A percentile compares a stretch with the other conserved stretches of the same genome.
Conservation (phyloP, 805 yeast genomes). For the Suhomyces tanzawaensis region DNA sequence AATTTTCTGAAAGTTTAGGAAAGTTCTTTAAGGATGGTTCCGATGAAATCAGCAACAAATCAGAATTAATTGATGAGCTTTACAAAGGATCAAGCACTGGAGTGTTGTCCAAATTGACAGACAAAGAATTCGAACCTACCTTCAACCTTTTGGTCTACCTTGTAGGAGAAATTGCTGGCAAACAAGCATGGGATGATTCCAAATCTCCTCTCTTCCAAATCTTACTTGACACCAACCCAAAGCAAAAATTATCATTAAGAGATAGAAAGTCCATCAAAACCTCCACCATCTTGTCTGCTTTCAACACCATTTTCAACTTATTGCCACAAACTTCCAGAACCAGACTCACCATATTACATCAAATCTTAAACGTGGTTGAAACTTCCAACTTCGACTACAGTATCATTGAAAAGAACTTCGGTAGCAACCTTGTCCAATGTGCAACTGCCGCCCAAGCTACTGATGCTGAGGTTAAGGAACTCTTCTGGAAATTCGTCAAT, state of each 20-base stretch:
- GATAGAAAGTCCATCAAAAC: constrained; percentile 44
- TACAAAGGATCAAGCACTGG: constrained; percentile 27
- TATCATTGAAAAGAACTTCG: constrained; percentile 35
- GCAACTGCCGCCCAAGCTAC: constrained; percentile 30
- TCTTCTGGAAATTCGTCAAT: constrained; percentile 38
- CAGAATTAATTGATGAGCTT: constrained; percentile 27
- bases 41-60: constrained; percentile 26
- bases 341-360: constrained; percentile 30
- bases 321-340: constrained; percentile 31
- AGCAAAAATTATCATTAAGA: constrained; percentile 39
- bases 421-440: constrained; percentile 36
- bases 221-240: constrained; percentile 33
- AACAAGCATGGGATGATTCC: constrained; percentile 25
- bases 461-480: constrained; percentile 25
- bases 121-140: constrained; percentile 46
- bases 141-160: constrained; percentile 40
- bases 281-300: constrained; percentile 39
- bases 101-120: constrained; percentile 34
- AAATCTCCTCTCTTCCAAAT: constrained; percentile 20
- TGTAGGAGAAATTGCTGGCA: constrained; percentile 25
- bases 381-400: constrained; percentile 29
- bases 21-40: constrained; percentile 17
- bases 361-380: constrained; percentile 32
- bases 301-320: constrained; percentile 42
- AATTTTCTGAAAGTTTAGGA: constrained; percentile 26